Base-by-base conservation (phyloP, 352 stramenopile species). In the Globisporangium acanthophoron region DNA sequence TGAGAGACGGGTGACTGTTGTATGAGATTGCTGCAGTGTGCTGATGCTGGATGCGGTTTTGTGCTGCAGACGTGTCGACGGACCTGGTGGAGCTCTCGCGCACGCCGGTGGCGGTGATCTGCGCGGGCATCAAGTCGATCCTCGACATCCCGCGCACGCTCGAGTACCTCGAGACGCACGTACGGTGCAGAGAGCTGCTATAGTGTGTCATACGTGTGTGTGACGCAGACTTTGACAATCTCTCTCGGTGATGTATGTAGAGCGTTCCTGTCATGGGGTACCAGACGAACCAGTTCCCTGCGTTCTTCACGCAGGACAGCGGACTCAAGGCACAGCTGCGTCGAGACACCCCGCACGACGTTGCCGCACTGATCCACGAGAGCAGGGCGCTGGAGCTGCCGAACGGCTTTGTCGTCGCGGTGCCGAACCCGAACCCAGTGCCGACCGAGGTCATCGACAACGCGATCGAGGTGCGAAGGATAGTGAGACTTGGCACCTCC, bases 81-180 rank as follows among this genome's bases (percentile, higher is more conserved):
- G 97, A 99, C 77, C 79, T 99, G 41, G 92, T 93, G 58, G 96
- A 99, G 77, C 71, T 98, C 21, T 91, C 86, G 37, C 87, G 90
- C n/a, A 99, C 96, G 21, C 95, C 94, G 0, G 83, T 99, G 16
- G 80, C 97, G 9, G 97, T 99, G 31, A 85, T 99, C 24, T 99
- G 93, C 59, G 96, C 96, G 13, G 97, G 97, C n/a, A 92, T 99
- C 62, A 99, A 99, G 77, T 98, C 87, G 27, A 99, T 99, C 66
- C 73, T 99, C 20, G 97, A 99, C 73, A 98, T 99, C 52, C 79
- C 82, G 16, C 75, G 88, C 40, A 99, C 96, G 21, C 70, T 99
- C 3, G 96, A 99, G 81, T 97, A 95, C 52, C 75, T 99, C 18
- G 97, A 99, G 78, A 99, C 97, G 0, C 73, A 91, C 56, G 80